Base-by-base conservation (phyloP, 2,329 filamentous ascomycete genomes). In the Claviceps sp. region DNA sequence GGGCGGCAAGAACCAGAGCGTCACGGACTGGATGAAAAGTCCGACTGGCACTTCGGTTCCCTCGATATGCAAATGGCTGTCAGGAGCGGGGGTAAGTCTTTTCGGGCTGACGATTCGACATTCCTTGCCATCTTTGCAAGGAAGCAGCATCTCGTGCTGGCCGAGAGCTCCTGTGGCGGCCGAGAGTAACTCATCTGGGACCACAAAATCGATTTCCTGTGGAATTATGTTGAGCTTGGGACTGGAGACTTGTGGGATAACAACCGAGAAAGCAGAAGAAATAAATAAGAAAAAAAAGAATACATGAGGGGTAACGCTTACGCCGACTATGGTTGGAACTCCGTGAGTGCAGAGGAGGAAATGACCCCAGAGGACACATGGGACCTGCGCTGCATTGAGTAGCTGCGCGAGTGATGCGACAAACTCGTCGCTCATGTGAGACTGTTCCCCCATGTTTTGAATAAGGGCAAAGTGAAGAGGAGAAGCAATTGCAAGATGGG, bases 341-440 rank as follows among this genome's bases (percentile, higher is more conserved):
- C 14, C 49, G 24, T 47, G 43, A 26, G 37, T 9, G 43, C 20
- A 13, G 44, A 51, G 49, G 20, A 51, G 49, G 18, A 26, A 11
- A 47, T 51, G 49, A 11, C 49, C 43, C 49, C 49, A 51, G 0
- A 51, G 49, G 34, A 51, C 22, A 41, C 49, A 51, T 5, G 49
- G 43, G 0, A 51, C 4, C 37, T 42, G 49, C 3, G 49, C 42
- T n/a, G 42, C 7, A 24, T 51, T 24, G 24, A 24, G 24, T 51
- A n/a, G 46, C 34, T 14, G 20, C 20, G 49, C 49, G 34, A 51
- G 13, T 14, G 49, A 51, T 11, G 49, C 49, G 34, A 47, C 43
- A 13, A 50, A 50, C 5, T n/a, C 38, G 4, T 41, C 5, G 38
- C 6, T n/a, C 7, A 41, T 18, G 16, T 41, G 38, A 8, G 16